phyloP scores from a whole-genome alignment of 75 land plant species.

The Larix kaempferi region DNA sequence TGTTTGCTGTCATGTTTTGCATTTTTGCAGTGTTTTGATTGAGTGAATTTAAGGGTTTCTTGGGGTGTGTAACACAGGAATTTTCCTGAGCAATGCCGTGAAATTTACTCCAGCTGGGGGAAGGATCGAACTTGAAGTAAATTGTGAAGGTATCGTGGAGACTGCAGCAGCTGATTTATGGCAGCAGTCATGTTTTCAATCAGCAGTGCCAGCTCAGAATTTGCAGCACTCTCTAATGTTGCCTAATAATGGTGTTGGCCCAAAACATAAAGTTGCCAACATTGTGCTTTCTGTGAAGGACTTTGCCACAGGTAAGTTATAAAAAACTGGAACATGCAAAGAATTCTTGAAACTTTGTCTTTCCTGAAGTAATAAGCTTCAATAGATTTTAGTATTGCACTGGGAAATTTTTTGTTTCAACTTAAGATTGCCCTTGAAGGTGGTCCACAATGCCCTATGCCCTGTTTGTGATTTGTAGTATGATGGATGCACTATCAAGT shows the following conservation, averaged over 20 bases:
- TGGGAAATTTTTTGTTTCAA: not conserved
- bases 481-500: not conserved
- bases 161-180: not conserved
- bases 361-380: not conserved
- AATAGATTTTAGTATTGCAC: not conserved
- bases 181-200: not conserved
- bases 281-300: conserved; percentile 36
- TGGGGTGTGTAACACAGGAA: conserved; percentile 23
- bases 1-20: not conserved
- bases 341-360: not conserved
- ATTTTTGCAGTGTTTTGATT: not conserved
- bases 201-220: not conserved
- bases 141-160: conserved; percentile 29
- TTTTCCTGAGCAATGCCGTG: conserved; percentile 47
- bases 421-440: not conserved
- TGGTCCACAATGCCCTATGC: no score
- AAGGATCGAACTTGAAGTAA: conserved; percentile 26
- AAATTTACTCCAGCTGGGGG: conserved; percentile 46
- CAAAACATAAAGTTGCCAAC: conserved; percentile 22
- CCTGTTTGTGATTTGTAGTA: not conserved
- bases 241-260: not conserved
- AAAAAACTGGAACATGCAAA: not conserved
- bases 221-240: not conserved
- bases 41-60: not conserved
- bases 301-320: conserved; percentile 29